Conservation (phyloP, 345 rosid genomes). For the Arabidopsis suecica region DNA sequence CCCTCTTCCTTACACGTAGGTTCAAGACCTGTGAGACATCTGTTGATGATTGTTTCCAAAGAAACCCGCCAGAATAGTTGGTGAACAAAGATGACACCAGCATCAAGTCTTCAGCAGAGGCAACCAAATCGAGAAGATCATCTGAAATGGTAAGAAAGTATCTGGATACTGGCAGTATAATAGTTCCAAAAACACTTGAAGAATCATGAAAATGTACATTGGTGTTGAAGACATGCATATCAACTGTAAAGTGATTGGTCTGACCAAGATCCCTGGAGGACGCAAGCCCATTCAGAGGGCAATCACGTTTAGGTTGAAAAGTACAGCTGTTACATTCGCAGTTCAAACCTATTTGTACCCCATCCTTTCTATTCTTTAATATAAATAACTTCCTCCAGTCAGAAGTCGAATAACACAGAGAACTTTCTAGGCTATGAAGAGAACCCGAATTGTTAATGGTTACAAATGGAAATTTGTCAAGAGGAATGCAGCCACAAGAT, state of each 20-base stretch:
- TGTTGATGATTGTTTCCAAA: constrained; percentile 71
- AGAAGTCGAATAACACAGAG: constrained; percentile 53
- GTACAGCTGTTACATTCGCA: constrained; percentile 40
- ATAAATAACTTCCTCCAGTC: constrained; percentile 65
- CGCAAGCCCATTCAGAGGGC: constrained; percentile 42
- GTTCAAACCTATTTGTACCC: constrained; percentile 45
- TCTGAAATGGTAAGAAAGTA: constrained; percentile 54
- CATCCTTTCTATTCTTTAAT: constrained; percentile 48
- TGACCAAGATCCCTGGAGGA: constrained; percentile 41
- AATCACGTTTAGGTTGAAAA: constrained; percentile 36
- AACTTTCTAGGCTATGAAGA: constrained; percentile 59
- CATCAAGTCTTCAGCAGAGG: constrained; percentile 66
- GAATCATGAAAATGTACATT: constrained; percentile 86
- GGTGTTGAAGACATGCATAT: constrained; percentile 57
- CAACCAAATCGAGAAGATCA: constrained; percentile 63
- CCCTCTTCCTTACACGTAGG: constrained; percentile 64
- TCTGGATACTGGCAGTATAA: constrained; percentile 58
- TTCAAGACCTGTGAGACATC: constrained; percentile 68
- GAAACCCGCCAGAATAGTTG: constrained; percentile 55
- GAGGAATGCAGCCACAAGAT: constrained; percentile 61
- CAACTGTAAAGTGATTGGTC: constrained; percentile 46
- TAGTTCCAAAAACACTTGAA: constrained; percentile 70
- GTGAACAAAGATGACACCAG: constrained; percentile 74
- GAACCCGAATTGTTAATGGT: constrained; percentile 57
- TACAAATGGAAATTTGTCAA: constrained; percentile 73